These are phyloP conservation scores for Phaffia australis DNA, from an alignment of 768 basidiomycete genomes.

Conservation along the genomic window DNA sequence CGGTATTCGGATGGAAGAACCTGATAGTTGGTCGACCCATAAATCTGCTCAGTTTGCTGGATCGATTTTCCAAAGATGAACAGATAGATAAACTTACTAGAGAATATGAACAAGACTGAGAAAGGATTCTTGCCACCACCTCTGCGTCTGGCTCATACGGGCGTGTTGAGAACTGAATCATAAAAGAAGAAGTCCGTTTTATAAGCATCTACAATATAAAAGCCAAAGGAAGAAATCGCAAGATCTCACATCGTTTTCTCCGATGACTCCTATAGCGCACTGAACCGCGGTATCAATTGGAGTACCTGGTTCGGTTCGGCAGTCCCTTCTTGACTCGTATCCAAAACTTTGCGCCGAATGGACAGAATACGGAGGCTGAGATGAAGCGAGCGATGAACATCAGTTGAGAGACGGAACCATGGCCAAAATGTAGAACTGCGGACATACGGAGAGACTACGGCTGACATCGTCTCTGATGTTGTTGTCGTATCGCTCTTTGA, in stretches of 20 bases:
- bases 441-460: neutral
- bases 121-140: conserved; percentile 20
- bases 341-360: neutral
- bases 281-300: conserved; percentile 23
- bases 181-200: neutral
- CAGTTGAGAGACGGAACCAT: neutral
- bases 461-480: conserved; percentile 1
- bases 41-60: neutral
- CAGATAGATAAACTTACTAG: conserved; percentile 8
- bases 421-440: neutral
- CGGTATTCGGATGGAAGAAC: conserved; percentile 22
- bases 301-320: conserved; percentile 15
- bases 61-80: neutral
- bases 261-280: conserved; percentile 20
- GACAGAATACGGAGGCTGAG: neutral
- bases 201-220: neutral
- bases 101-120: conserved; percentile 23
- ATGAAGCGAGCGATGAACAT: neutral
- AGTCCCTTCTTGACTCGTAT: neutral
- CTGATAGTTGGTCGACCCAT: neutral
- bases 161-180: neutral
- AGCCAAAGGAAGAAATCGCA: neutral
- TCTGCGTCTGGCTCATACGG: conserved; percentile 16
- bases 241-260: conserved; percentile 11
- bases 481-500: conserved; percentile 13